Percentiles rank a stretch among this genome's conserved stretches.
These are phyloP conservation scores for Fusarium succisae DNA, from an alignment of 2,329 filamentous ascomycete genomes.

Conservation along the genomic window DNA sequence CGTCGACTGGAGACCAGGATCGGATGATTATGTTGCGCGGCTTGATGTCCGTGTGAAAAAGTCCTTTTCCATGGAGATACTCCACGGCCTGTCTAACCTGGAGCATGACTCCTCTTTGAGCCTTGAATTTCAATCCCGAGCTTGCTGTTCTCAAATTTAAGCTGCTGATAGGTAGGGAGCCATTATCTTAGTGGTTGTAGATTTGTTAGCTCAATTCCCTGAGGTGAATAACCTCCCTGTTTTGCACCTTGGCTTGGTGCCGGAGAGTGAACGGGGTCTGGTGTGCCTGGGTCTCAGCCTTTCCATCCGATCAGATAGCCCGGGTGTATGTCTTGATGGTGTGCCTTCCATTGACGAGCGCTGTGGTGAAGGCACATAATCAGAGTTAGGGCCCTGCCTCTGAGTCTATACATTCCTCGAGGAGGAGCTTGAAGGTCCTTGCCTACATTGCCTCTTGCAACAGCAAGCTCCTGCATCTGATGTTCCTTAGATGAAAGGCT, in stretches of 20 bases:
- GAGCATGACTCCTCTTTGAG: constrained; percentile 6
- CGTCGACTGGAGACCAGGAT: constrained; percentile 39
- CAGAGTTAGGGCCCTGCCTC: too few species aligned
- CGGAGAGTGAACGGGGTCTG: not conserved
- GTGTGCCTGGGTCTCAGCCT: too few species aligned
- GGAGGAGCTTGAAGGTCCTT: too few species aligned
- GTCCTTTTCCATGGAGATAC: constrained; percentile 39
- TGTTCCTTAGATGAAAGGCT: not conserved
- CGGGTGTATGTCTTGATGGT: too few species aligned
- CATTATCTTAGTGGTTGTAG: not conserved
- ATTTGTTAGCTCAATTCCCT: not conserved
- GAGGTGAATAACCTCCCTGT: not conserved
- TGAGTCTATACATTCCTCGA: too few species aligned
- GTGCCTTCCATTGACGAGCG: too few species aligned
- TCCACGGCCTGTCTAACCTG: constrained; percentile 41
- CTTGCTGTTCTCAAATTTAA: not conserved
- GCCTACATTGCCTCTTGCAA: not conserved
- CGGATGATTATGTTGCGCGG: constrained; percentile 47
- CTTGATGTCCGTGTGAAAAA: constrained; percentile 47
- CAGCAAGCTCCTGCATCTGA: not conserved
- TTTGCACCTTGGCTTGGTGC: not conserved
- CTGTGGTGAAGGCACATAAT: too few species aligned
- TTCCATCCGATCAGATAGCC: too few species aligned
- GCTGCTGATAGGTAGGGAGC: not conserved
- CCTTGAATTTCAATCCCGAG: not conserved